Conservation (phyloP, 2,329 filamentous ascomycete genomes). For the Nemania diffusa region DNA sequence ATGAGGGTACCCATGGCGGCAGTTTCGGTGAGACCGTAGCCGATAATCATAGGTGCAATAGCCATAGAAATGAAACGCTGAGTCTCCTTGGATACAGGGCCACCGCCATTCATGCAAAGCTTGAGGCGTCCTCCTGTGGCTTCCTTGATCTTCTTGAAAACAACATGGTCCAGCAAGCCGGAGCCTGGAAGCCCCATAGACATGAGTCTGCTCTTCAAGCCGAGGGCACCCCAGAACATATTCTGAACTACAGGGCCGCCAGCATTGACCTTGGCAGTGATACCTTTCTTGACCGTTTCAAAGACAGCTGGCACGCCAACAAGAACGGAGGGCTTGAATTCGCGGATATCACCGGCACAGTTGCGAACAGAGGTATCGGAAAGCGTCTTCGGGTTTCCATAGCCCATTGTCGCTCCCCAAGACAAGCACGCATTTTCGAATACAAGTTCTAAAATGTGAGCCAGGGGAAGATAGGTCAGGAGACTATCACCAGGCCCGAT, state of each 20-base stretch:
- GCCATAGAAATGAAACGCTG: slow-evolving; percentile 89
- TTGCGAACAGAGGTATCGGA: slow-evolving; percentile 85
- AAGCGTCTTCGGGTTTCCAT: slow-evolving; percentile 86
- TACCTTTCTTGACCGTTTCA: slow-evolving; percentile 93
- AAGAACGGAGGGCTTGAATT: slow-evolving; percentile 83
- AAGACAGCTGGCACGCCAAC: slow-evolving; percentile 90
- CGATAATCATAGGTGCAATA: slow-evolving; percentile 88
- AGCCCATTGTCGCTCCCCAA: slow-evolving; percentile 90
- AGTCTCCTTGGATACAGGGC: slow-evolving; percentile 85
- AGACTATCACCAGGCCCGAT: slow-evolving; percentile 81
- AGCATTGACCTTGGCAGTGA: slow-evolving; percentile 78
- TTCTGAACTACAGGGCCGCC: slow-evolving; percentile 75
- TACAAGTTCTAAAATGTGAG: slow-evolving; percentile 90
- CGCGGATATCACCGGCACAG: slow-evolving; percentile 87
- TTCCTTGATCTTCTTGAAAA: slow-evolving; percentile 93
- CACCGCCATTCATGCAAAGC: slow-evolving; percentile 87
- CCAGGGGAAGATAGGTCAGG: slow-evolving; percentile 84
- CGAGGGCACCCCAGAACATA: slow-evolving; percentile 74
- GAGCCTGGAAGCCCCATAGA: slow-evolving; percentile 70
- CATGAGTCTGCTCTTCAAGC: slow-evolving; percentile 63
- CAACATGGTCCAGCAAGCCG: slow-evolving; percentile 77
- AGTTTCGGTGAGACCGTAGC: slow-evolving; percentile 90
- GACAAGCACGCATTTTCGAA: slow-evolving; percentile 86
- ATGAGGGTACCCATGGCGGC: slow-evolving; percentile 78
- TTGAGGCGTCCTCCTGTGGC: slow-evolving; percentile 84